Conservation (phyloP, 179 eudicot genomes). For the Silene coronaria region DNA sequence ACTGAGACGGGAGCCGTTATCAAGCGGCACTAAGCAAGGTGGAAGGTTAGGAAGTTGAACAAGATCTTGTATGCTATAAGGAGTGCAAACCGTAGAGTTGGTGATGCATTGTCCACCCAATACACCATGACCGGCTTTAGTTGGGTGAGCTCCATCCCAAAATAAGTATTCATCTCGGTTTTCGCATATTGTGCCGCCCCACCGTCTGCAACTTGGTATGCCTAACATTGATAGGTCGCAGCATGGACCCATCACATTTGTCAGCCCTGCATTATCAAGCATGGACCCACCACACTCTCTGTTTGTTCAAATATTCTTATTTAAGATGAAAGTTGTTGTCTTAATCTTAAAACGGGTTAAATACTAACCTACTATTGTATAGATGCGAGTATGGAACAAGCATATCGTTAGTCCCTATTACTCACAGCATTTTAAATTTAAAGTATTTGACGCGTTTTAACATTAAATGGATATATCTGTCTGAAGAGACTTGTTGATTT, state of each 20-base stretch:
- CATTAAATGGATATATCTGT: too few species aligned
- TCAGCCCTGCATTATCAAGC: not conserved
- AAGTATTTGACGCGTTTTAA: too few species aligned
- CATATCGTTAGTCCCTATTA: too few species aligned
- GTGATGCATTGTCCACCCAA: constrained; percentile 4
- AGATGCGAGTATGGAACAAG: too few species aligned
- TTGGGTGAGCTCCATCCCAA: constrained; percentile 24
- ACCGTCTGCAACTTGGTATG: not conserved
- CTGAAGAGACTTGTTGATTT: too few species aligned
- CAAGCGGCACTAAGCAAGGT: constrained; percentile 5
- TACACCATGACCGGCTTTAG: not conserved
- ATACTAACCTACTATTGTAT: too few species aligned
- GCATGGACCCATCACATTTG: constrained; percentile 9
- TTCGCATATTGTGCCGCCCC: not conserved
- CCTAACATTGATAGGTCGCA: not conserved
- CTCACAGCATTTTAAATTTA: too few species aligned
- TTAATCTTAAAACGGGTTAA: too few species aligned
- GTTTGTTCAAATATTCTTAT: too few species aligned
- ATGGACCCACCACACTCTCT: too few species aligned
- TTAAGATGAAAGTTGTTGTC: too few species aligned
- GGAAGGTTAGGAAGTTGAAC: not conserved
- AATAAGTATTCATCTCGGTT: constrained; percentile 3
- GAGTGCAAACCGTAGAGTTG: constrained; percentile 2
- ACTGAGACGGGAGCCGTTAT: not conserved
- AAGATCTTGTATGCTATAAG: constrained; percentile 17